Evolutionary conservation across 2,329 filamentous ascomycete genomes (phyloP).

Genomic region (Biscogniauxia marginata): DNA sequence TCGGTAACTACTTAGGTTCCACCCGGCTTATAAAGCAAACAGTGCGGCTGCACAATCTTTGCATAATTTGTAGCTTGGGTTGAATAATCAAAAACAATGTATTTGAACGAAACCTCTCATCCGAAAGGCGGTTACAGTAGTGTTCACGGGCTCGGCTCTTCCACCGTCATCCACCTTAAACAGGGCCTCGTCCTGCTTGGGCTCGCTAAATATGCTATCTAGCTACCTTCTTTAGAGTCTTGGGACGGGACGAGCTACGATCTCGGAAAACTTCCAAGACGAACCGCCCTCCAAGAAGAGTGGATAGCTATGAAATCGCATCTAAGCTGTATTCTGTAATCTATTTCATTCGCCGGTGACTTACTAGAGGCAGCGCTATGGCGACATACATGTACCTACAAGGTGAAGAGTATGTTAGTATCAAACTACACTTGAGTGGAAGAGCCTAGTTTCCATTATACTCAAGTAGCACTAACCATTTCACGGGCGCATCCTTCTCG

Average conservation of each 20-base stretch:
- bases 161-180: too few species aligned
- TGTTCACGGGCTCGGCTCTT: too few species aligned
- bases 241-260: background rate
- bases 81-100: too few species aligned
- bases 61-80: too few species aligned
- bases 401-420: background rate
- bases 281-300: background rate
- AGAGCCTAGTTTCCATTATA: background rate
- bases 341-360: background rate
- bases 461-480: background rate
- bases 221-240: background rate
- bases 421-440: background rate
- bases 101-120: too few species aligned
- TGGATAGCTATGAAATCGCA: background rate
- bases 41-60: too few species aligned
- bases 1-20: too few species aligned
- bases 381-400: background rate
- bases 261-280: background rate
- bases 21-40: too few species aligned
- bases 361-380: background rate
- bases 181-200: too few species aligned
- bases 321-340: too few species aligned
- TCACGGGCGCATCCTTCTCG: background rate
- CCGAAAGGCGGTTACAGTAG: too few species aligned
- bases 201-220: background rate